Percentiles rank a stretch among this genome's conserved stretches.
These are phyloP conservation scores for Raffaelea ambrosiae DNA, from an alignment of 2,329 filamentous ascomycete genomes.

Conservation along the genomic window DNA sequence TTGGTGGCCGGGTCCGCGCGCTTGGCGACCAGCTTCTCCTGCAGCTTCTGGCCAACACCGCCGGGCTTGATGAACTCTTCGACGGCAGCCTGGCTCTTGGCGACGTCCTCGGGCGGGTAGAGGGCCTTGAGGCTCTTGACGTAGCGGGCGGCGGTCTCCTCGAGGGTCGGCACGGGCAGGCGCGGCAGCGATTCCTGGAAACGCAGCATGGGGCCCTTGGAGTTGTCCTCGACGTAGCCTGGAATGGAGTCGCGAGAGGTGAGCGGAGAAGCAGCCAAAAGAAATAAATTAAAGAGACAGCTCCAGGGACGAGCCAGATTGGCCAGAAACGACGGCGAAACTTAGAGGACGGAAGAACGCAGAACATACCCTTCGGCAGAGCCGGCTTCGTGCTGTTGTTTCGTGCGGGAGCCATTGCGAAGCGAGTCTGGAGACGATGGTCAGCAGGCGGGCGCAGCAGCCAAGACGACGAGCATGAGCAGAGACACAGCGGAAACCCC, in stretches of 20 bases:
- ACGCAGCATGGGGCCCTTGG: conserved; percentile 72
- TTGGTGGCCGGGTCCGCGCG: conserved; percentile 71
- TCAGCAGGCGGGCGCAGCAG: not conserved
- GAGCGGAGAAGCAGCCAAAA: not conserved
- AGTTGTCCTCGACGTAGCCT: conserved; percentile 74
- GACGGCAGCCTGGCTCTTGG: conserved; percentile 71
- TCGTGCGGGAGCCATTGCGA: conserved; percentile 45
- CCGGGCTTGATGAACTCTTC: conserved; percentile 84
- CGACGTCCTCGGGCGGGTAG: conserved; percentile 59
- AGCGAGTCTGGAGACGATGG: conserved; percentile 6
- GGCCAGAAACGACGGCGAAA: not conserved
- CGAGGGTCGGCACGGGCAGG: conserved; percentile 71
- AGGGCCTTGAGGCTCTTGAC: conserved; percentile 72
- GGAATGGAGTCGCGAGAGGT: too few species aligned
- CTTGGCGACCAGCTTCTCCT: conserved; percentile 76
- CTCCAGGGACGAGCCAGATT: not conserved
- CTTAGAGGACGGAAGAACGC: conserved; percentile 33
- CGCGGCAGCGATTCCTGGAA: conserved; percentile 79
- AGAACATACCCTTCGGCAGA: conserved; percentile 20
- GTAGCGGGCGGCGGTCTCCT: conserved; percentile 74
- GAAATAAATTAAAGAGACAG: not conserved
- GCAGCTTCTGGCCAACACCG: conserved; percentile 71
- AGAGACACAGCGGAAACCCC: too few species aligned
- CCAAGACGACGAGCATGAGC: too few species aligned
- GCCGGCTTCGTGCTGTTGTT: conserved; percentile 45